Evolutionary conservation across 2,329 filamentous ascomycete species (phyloP), one percentile per base, ranked within the genome.

Genomic region (Apiospora arundinis): DNA sequence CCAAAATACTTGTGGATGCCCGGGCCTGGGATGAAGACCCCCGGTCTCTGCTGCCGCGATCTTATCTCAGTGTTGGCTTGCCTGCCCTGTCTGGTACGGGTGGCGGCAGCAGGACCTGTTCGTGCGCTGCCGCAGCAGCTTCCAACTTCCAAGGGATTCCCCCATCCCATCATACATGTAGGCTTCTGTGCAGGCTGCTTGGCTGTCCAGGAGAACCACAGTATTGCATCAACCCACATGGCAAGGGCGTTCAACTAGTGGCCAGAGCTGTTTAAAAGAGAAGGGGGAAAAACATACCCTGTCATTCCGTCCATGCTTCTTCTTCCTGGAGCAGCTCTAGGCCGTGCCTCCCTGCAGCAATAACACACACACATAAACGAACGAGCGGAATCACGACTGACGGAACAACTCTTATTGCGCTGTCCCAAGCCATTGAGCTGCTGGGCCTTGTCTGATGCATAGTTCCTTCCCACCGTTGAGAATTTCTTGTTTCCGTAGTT

Each of bases 401-500:
- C 67, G 67, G 67, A 69, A 49, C 32, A 69, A 69, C 32, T 69
- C 48, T 69, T 69, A 49, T 69, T 69, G 67, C 46, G 67, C 46
- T 52, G 28, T 56, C 32, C 67, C 46, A 40, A 25, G 46, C 32
- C 67, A 69, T 23, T n/a, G n/a, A 52, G 46, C 28, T 56, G 46
- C 67, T 48, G 44, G 66, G 11, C 46, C 46, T 68, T 44, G 16
- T 37, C 56, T n/a, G 18, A 18, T 40, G 56, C 56, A 63, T 37
- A 63, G 32, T 40, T 23, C 18, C 7, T 48, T 68, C 66, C 42
- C 66, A 48, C 45, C 66, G 66, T 48, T 68, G 44, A 32, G 28
- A 40, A 63, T 40, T 63, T 63, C 56, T n/a, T 40, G 56, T 63
- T 63, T 63, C 56, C 56, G 56, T 60, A 60, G 32, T 37, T 60